Conservation (phyloP, 139 green algal genomes). For the Coelastrella sp. region DNA sequence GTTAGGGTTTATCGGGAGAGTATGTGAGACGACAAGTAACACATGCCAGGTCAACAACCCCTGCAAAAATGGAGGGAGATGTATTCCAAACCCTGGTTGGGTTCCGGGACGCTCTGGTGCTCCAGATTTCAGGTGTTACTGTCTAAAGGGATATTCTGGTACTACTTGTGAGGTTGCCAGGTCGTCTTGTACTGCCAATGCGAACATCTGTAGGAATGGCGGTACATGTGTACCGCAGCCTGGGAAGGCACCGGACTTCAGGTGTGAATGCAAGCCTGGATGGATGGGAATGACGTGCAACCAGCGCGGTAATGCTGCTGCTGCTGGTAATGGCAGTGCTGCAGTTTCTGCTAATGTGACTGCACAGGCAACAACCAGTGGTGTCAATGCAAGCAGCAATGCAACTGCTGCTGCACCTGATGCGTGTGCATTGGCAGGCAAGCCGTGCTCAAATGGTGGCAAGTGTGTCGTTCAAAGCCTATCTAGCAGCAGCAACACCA, state of each 20-base stretch:
- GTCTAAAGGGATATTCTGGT: background rate
- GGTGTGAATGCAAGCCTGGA: background rate
- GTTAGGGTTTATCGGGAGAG: background rate
- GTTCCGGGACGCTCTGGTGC: background rate
- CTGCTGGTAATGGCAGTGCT: background rate
- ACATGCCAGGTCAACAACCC: conserved; percentile 16
- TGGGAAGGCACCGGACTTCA: background rate
- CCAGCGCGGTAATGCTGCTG: background rate
- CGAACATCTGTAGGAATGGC: background rate
- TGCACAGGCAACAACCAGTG: background rate
- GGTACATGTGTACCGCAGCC: background rate
- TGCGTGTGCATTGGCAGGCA: background rate
- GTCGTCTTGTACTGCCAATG: background rate
- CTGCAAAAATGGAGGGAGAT: conserved; percentile 16
- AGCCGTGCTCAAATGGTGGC: background rate
- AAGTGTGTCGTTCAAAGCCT: background rate
- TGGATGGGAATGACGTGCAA: background rate
- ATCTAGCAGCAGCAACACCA: background rate
- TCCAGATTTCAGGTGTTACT: background rate
- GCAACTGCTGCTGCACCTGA: background rate
- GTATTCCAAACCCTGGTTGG: background rate
- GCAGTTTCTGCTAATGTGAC: background rate
- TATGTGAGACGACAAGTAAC: background rate
- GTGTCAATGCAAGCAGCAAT: background rate
- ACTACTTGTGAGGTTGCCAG: background rate